A percentile compares a stretch with the other conserved stretches of the same genome.
Conservation (phyloP, 1,284 basidiomycete genomes). For the Vanrija pseudolonga region DNA sequence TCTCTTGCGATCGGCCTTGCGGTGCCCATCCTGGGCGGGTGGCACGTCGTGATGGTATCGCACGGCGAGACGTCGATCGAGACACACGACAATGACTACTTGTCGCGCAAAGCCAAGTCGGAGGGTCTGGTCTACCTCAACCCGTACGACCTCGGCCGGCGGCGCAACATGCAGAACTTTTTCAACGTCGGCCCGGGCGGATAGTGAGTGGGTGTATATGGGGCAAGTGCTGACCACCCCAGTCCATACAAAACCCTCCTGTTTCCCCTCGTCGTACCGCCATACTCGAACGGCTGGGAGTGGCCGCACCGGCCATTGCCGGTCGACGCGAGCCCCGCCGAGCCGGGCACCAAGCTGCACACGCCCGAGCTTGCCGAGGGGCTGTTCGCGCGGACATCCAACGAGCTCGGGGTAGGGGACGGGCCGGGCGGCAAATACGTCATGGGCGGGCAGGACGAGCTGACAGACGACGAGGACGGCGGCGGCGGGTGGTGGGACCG, state of each 20-base stretch:
- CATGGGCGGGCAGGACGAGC: constrained; percentile 37
- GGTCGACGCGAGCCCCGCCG: constrained; percentile 11
- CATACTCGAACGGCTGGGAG: constrained; percentile 78
- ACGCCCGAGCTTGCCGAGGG: constrained; percentile 34
- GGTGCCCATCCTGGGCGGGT: constrained; percentile 71
- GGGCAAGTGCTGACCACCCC: constrained; percentile 1
- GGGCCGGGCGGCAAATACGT: constrained; percentile 51
- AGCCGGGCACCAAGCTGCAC: constrained; percentile 15
- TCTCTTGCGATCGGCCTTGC: constrained; percentile 66
- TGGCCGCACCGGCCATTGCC: constrained; percentile 50
- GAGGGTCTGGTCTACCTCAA: constrained; percentile 81
- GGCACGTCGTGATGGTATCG: constrained; percentile 73
- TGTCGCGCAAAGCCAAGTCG: constrained; percentile 64
- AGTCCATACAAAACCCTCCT: constrained; percentile 74
- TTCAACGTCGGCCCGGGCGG: constrained; percentile 79
- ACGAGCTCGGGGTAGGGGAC: constrained; percentile 61
- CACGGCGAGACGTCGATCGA: constrained; percentile 90
- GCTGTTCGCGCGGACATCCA: constrained; percentile 17
- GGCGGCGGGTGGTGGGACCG: constrained; percentile 18
- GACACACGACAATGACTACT: constrained; percentile 78
- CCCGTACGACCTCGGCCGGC: constrained; percentile 81
- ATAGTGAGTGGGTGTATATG: constrained; percentile 61
- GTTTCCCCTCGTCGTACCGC: constrained; percentile 72
- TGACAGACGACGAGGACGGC: constrained; percentile 25
- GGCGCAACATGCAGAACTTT: constrained; percentile 72